A percentile compares a stretch with the other conserved stretches of the same genome.
These are phyloP conservation scores for Calvatia gigantea DNA, from an alignment of 768 basidiomycete species.

Conservation along the genomic window DNA sequence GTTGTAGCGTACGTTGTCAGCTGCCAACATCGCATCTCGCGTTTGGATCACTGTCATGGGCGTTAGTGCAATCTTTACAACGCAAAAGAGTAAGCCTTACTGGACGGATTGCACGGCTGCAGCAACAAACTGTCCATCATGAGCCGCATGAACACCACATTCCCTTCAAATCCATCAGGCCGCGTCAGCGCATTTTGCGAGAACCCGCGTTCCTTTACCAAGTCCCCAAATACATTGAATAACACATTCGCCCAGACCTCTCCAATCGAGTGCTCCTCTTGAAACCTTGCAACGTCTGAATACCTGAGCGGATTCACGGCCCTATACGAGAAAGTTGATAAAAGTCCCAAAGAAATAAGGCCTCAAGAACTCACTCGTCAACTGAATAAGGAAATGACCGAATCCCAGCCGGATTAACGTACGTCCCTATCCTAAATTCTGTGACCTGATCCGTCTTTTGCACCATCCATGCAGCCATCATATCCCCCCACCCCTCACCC, in stretches of 20 bases:
- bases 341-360: not conserved
- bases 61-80: not conserved
- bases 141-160: constrained; percentile 47
- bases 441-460: constrained; percentile 32
- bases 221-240: constrained; percentile 38
- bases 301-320: constrained; percentile 42
- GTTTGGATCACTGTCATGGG: not conserved
- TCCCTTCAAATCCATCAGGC: constrained; percentile 38
- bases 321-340: constrained; percentile 15
- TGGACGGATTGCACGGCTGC: constrained; percentile 48
- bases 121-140: constrained; percentile 48
- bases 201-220: constrained; percentile 34
- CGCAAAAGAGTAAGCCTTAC: constrained; percentile 18
- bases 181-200: constrained; percentile 35
- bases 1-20: not conserved
- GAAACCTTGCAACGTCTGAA: constrained; percentile 32
- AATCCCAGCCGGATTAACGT: constrained; percentile 49
- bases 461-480: constrained; percentile 41
- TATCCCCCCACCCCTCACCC: constrained; percentile 71
- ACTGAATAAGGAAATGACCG: constrained; percentile 56
- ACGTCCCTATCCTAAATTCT: constrained; percentile 44
- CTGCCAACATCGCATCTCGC: constrained; percentile 6
- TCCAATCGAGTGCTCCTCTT: constrained; percentile 51
- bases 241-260: constrained; percentile 53
- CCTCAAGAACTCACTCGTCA: constrained; percentile 25